Evolutionary conservation across 768 basidiomycete genomes (phyloP).

Genomic region (Peribolospora baueri): DNA sequence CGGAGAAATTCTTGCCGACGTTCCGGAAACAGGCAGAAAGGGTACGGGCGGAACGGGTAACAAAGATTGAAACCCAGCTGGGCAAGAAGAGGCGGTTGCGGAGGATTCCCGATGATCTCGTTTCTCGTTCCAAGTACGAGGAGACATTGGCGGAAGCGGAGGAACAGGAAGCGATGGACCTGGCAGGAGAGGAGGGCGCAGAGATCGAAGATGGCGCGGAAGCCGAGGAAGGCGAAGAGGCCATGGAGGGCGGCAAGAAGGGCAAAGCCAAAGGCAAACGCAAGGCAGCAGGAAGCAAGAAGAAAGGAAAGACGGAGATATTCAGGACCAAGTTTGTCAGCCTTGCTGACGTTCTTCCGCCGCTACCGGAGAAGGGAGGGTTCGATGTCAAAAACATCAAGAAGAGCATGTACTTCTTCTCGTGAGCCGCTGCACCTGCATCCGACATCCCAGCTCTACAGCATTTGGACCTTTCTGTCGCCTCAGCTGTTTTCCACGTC

Average conservation of each 20-base stretch:
- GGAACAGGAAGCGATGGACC: conserved; percentile 8
- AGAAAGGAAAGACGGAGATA: background rate
- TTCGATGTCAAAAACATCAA: conserved; percentile 68
- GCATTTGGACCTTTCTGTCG: background rate
- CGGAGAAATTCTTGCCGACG: too few relatives aligned
- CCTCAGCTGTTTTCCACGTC: too few relatives aligned
- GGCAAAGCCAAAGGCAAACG: conserved; percentile 6
- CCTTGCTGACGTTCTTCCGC: conserved; percentile 50
- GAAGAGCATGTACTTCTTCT: conserved; percentile 77
- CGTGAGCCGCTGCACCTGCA: conserved; percentile 24
- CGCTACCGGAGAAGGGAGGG: conserved; percentile 54
- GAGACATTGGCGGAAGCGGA: conserved; percentile 7
- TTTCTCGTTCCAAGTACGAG: background rate
- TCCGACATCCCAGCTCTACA: background rate
- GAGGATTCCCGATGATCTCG: too few relatives aligned
- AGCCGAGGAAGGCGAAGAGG: conserved; percentile 3
- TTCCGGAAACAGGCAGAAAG: too few relatives aligned
- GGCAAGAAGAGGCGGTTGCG: too few relatives aligned
- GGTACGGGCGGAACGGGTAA: too few relatives aligned
- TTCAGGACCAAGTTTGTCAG: conserved; percentile 32
- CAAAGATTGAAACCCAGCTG: too few relatives aligned
- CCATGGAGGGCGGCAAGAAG: conserved; percentile 12
- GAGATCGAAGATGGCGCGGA: background rate
- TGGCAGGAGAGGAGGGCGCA: background rate
- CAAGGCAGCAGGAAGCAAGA: background rate